Base-by-base conservation (phyloP, 495 filamentous ascomycete genomes). In the Talaromyces ruber region DNA sequence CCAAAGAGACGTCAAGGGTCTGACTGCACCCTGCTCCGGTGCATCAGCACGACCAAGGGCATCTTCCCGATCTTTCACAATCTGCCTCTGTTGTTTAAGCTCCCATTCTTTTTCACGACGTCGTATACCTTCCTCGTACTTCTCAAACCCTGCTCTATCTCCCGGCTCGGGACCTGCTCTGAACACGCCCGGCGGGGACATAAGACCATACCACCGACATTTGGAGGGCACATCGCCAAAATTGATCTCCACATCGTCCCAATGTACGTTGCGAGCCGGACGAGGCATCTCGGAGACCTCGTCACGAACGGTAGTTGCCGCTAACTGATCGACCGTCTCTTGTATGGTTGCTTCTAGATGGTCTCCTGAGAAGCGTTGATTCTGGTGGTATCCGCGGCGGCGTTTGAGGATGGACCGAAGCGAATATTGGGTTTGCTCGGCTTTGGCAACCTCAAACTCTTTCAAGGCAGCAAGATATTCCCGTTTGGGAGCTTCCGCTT, bases 1-100 rank as follows among this genome's bases (percentile, higher is more conserved):
- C 83, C 82, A 86, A 32, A 73, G 66, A 0, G 53, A n/a, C 3
- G 73, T 65, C 16, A 88, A 67, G 6, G 72, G 72, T 3, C 77
- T 70, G 22, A 88, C 75, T 47, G 71, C 70, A 4, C 75, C 74
- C 16, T 68, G 52, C 9, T 66, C 69, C 11, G 64, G 37, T 6
- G 74, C 63, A 22, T 74, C 64, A 4, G 43, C 25, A 0, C 70
- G 65, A 4, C 66, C 63, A 28, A 29, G 8, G 30, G 62, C 22
- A 18, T 53, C 26, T 56, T 56, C 50, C 65, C 66, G 29, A n/a
- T 60, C 43, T 50, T 30, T 9, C 1, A 28, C 9, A 14, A 60
- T 7, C 6, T 66, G 55, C 39, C 69, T 63, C 1, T 59, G 67
- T 45, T 62, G 26, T 1, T 34, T 6, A 5, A 8, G 50, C 9